Conservation (phyloP, 192 early-diverging fungal species). For the Diversispora epigaea region DNA sequence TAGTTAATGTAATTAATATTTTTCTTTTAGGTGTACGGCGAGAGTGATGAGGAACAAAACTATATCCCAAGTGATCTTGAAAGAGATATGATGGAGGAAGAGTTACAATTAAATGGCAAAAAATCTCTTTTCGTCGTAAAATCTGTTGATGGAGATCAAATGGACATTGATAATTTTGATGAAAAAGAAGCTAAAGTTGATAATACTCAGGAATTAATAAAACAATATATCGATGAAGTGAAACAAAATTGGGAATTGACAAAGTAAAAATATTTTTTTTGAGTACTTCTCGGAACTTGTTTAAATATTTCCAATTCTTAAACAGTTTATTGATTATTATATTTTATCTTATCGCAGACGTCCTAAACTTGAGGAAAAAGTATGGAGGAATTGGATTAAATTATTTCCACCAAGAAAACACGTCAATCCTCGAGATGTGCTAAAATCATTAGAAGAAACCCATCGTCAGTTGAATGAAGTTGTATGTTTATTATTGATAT, state of each 20-base stretch:
- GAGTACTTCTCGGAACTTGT: not conserved
- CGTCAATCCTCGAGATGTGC: not conserved
- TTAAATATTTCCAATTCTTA: no score
- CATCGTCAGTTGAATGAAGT: not conserved
- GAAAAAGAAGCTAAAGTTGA: not conserved
- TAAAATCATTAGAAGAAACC: not conserved
- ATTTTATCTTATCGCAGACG: no score
- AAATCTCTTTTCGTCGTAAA: not conserved
- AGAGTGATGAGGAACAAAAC: slow-evolving; percentile 12
- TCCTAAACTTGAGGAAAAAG: not conserved
- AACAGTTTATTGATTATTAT: no score
- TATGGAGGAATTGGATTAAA: not conserved
- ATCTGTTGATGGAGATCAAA: not conserved
- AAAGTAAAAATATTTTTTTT: not conserved
- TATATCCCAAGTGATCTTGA: slow-evolving; percentile 13
- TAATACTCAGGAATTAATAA: not conserved
- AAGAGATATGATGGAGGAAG: slow-evolving; percentile 6
- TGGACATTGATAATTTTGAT: not conserved
- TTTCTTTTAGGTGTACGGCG: not conserved
- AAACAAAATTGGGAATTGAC: not conserved
- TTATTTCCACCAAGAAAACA: not conserved
- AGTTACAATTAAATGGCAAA: not conserved
- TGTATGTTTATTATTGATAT: not conserved
- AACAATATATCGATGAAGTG: not conserved
- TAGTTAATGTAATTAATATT: no score